Percentiles rank a stretch among this genome's conserved stretches.
Conservation (phyloP, 2,329 filamentous ascomycete genomes). For the Venturiaceae sp. region DNA sequence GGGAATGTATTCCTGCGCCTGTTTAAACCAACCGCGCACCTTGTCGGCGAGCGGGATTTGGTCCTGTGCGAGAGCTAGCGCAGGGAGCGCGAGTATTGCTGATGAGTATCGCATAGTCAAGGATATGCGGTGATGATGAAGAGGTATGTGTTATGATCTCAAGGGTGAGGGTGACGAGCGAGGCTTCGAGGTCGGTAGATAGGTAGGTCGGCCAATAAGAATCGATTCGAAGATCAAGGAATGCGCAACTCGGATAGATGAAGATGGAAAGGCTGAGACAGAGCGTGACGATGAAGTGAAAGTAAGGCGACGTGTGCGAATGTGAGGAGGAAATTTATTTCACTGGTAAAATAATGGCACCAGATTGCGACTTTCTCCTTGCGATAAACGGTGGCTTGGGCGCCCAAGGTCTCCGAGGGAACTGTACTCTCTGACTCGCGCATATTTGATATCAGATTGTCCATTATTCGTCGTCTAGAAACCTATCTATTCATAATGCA, state of each 20-base stretch:
- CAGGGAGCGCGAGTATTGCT: constrained; percentile 39
- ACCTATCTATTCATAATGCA: not conserved
- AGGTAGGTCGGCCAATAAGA: not conserved
- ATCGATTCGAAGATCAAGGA: not conserved
- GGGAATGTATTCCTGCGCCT: constrained; percentile 35
- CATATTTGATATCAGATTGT: not conserved
- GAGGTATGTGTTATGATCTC: not conserved
- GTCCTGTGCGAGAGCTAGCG: constrained; percentile 42
- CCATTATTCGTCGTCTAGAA: not conserved
- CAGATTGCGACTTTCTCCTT: too few relatives aligned
- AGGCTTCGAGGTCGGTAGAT: not conserved
- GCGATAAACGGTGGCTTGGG: too few relatives aligned
- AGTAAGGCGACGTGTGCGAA: not conserved
- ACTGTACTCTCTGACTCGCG: not conserved
- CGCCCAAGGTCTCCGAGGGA: too few relatives aligned
- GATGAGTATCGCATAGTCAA: constrained; percentile 1
- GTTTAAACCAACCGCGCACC: constrained; percentile 43
- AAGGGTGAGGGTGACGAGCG: not conserved
- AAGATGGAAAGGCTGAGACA: not conserved
- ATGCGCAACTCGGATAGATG: not conserved
- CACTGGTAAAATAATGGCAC: too few relatives aligned
- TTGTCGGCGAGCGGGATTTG: constrained; percentile 54
- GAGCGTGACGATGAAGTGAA: not conserved
- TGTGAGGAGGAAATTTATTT: too few relatives aligned
- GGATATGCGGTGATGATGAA: not conserved